phyloP scores from a whole-genome alignment of 306 rosid genomes.

The Myrica gale region DNA sequence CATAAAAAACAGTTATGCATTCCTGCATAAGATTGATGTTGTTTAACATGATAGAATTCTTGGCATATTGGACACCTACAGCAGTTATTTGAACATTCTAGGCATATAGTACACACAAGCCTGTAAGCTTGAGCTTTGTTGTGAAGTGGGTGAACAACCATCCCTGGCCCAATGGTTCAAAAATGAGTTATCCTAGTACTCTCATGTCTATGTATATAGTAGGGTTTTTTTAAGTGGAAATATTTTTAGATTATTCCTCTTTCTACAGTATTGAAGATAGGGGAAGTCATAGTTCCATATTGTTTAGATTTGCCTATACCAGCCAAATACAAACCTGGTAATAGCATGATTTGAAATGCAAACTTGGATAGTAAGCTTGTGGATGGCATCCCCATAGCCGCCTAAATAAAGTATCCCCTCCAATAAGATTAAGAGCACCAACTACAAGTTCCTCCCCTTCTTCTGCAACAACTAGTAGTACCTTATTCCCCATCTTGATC shows the following conservation, averaged over 20 bases:
- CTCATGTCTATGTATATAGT: background rate
- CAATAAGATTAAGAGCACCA: conserved; percentile 91
- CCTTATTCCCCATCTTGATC: conserved; percentile 85
- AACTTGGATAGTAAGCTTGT: conserved; percentile 64
- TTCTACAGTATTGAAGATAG: background rate
- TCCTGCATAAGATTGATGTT: background rate
- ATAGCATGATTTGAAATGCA: conserved; percentile 97
- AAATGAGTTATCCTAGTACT: background rate
- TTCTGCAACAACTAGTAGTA: conserved; percentile 80
- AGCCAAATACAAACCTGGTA: conserved; percentile 62
- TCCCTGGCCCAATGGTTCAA: background rate
- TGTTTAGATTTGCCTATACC: background rate
- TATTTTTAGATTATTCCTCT: background rate
- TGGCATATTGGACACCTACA: background rate
- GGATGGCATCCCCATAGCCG: conserved; percentile 93
- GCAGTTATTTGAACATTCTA: background rate
- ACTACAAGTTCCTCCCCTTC: conserved; percentile 83
- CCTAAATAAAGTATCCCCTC: conserved; percentile 91
- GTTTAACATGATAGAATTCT: background rate
- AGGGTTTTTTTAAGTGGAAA: background rate
- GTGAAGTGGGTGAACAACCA: background rate
- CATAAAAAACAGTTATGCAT: background rate
- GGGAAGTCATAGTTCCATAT: background rate
- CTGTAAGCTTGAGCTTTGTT: background rate
- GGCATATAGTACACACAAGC: background rate